These are phyloP conservation scores for Lactuca saligna DNA, from an alignment of 129 eudicot species.

Conservation along the genomic window DNA sequence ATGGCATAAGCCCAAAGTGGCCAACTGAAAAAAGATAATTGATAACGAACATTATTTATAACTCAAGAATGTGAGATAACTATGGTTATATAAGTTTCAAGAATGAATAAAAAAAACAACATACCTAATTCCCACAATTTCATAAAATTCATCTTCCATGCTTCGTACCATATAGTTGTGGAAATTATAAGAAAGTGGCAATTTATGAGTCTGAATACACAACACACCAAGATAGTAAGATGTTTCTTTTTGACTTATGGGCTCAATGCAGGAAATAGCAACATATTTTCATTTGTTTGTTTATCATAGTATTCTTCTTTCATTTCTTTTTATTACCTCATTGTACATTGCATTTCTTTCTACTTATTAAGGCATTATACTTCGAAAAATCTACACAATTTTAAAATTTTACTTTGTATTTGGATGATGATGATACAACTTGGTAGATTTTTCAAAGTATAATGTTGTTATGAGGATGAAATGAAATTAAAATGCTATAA, in stretches of 20 bases:
- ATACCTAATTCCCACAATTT: conserved; percentile 94
- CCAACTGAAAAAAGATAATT: conserved; percentile 64
- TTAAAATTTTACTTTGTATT: too few species aligned
- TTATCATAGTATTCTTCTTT: too few species aligned
- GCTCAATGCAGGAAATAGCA: neutral
- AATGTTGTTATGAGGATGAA: neutral
- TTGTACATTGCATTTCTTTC: neutral
- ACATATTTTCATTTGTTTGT: neutral
- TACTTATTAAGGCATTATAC: neutral
- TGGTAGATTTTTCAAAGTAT: neutral
- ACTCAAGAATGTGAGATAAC: neutral
- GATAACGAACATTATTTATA: too few species aligned
- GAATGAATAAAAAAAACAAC: neutral
- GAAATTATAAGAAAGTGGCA: conserved; percentile 86
- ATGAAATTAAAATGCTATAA: too few species aligned
- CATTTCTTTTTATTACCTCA: neutral
- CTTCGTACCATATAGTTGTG: conserved; percentile 95
- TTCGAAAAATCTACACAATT: neutral
- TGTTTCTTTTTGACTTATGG: neutral
- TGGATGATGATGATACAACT: neutral
- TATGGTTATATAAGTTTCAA: too few species aligned
- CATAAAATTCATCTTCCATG: conserved; percentile 98
- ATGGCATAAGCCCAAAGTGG: conserved; percentile 98
- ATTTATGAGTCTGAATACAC: conserved; percentile 72
- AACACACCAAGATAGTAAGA: conserved; percentile 7